Base-by-base conservation (phyloP, 2,329 filamentous ascomycete genomes). In the Purpureocillium takamizusanense region DNA sequence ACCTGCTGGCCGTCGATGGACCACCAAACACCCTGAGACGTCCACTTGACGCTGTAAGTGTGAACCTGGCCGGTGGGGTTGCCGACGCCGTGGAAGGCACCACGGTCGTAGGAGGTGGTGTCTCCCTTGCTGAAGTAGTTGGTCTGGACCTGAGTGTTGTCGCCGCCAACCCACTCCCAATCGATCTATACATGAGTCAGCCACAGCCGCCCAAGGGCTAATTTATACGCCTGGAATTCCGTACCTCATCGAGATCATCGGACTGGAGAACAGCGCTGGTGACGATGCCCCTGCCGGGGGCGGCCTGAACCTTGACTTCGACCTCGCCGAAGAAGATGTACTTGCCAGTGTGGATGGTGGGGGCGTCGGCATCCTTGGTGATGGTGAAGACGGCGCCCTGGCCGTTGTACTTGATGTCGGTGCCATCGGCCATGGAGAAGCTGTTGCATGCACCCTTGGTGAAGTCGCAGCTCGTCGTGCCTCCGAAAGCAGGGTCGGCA, bases 291-390 rank as follows among this genome's bases (percentile, higher is more conserved):
- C 69, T 70, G 32, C 90, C 92, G 3, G 83, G 74, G 18, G 92
- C 82, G 30, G 84, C 82, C 62, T 88, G 83, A 55, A 94, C 67
- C 23, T 76, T 77, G 43, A 87, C 78, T 39, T 94, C 84, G 51
- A 95, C 76, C 54, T 81, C 81, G 45, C 92, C 92, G 61, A 95
- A 97, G 85, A 97, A 95, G 61, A 98, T 86, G 72, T 94, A 97
- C 74, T 88, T 89, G 54, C 79, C 72, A 40, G 76, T 76, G 53
- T 70, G 72, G 61, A 94, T 86, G 27, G 83, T 86, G 29, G 86
- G 81, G 35, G 74, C 78, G 37, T 87, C 74, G 11, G 57, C 68
- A 46, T 77, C 73, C 36, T 76, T 67, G 28, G 72, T 74, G 64
- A 95, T 95, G 51, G 76, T 73, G 63, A 78, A 78, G 45, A 65